Evolutionary conservation across 1,284 basidiomycete species (phyloP).

Genomic region (Marasmius fiardii): DNA sequence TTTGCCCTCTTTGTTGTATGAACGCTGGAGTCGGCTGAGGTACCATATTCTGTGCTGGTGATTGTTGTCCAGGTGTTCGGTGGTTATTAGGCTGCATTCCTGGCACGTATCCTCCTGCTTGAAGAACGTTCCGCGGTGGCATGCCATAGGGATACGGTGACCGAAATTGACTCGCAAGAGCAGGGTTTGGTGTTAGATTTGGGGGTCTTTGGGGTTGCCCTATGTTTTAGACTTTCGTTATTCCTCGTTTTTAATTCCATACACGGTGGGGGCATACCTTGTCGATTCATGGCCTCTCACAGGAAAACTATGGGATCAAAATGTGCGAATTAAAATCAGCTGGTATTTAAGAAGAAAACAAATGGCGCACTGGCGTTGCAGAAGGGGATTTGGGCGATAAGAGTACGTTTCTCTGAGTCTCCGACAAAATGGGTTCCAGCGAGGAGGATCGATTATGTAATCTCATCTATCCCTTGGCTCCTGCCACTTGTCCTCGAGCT

Average conservation of each 20-base stretch:
- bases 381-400: too few species aligned
- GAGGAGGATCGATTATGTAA: too few species aligned
- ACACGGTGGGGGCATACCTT: constrained; percentile 30
- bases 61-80: constrained; percentile 46
- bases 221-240: constrained; percentile 23
- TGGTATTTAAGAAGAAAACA: neutral
- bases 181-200: constrained; percentile 63
- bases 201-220: constrained; percentile 78
- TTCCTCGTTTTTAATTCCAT: neutral
- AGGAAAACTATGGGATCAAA: neutral
- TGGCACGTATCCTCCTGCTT: constrained; percentile 45
- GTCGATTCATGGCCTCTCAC: constrained; percentile 43
- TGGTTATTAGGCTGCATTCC: constrained; percentile 54
- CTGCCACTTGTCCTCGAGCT: too few species aligned
- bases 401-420: too few species aligned
- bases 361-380: neutral
- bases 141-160: constrained; percentile 63
- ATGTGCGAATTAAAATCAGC: neutral
- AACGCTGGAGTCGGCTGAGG: constrained; percentile 63
- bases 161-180: constrained; percentile 60
- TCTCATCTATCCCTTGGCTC: too few species aligned
- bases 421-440: too few species aligned
- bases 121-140: constrained; percentile 55
- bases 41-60: constrained; percentile 48
- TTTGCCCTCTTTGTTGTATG: constrained; percentile 58